Base-by-base conservation (phyloP, 345 rosid species). In the Chamaenerion angustifolium region DNA sequence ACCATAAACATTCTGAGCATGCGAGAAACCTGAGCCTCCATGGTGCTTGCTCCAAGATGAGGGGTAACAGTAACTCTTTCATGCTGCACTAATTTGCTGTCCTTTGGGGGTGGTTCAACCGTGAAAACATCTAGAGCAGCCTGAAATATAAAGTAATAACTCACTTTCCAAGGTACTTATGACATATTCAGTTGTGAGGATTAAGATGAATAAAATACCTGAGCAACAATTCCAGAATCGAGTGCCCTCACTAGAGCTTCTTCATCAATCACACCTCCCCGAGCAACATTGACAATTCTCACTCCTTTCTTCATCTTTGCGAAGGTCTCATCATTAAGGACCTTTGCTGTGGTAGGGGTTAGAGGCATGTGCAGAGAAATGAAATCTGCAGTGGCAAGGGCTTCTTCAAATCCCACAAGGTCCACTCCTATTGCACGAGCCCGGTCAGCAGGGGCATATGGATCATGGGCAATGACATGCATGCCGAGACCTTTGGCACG, bases 11-110 rank as follows among this genome's bases (percentile, higher is more conserved):
- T 19, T 15, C 15, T 4, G 10, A 46, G 43, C 3, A 10, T 10
- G 17, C 19, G 56, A 12, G 55, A 47, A 1, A 69, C 80, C 75
- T 75, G 77, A 58, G 85, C 85, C 56, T 78, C 85, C 43, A 53
- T 61, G 4, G 81, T 78, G 46, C 78, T 70, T n/a, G 72, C 85
- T 63, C 85, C 85, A 37, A 79, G 75, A 62, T 78, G 81, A 17
- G 79, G 79, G 13, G 85, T 75, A 11, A 63, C 81, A 13, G 70
- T 78, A 0, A 78, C 73, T n/a, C 42, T 57, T 60, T 78, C 78
- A 58, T 72, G 80, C 48, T 60, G 71, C 27, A 75, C 70, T 69
- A 75, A 53, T 25, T 63, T 68, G 60, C 60, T 66, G 2, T 66
- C 78, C 43, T 58, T 12, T 56, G 62, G 57, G 4, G 79, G 79